Evolutionary conservation across 2,329 filamentous ascomycete genomes (phyloP).

Genomic region (Aspergillus hiratsukae): DNA sequence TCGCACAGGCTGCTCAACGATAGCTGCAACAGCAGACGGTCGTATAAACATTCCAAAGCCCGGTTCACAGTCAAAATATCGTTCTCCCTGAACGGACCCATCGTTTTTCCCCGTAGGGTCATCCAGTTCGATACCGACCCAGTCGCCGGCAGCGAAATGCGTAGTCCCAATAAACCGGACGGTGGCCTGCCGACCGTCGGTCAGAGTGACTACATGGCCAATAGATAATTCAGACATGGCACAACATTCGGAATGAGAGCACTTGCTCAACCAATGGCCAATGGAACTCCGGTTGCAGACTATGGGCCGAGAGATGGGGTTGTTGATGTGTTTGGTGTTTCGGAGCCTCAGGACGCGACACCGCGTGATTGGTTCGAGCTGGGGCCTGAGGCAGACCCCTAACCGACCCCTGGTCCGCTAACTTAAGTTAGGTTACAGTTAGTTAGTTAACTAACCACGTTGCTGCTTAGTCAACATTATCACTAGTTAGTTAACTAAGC

Average conservation of each 20-base stretch:
- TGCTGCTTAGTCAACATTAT: no score
- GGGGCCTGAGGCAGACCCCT: conserved; percentile 11
- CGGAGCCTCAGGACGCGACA: conserved; percentile 15
- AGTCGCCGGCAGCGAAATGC: conserved; percentile 74
- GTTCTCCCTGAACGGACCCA: conserved; percentile 78
- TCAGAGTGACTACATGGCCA: conserved; percentile 74
- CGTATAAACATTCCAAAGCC: conserved; percentile 82
- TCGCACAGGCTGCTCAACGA: conserved; percentile 35
- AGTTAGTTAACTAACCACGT: no score
- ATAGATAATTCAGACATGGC: conserved; percentile 35
- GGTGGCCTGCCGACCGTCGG: conserved; percentile 69
- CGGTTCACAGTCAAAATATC: conserved; percentile 77
- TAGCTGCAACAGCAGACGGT: conserved; percentile 60
- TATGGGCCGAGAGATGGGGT: conserved; percentile 3
- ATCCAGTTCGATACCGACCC: conserved; percentile 85
- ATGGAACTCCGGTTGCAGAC: neutral
- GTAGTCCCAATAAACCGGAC: conserved; percentile 80
- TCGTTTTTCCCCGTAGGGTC: conserved; percentile 86
- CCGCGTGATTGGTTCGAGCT: neutral
- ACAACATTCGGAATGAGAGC: conserved; percentile 8
- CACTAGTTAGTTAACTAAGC: no score
- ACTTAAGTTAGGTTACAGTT: no score
- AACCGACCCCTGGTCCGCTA: no score
- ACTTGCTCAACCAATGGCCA: conserved; percentile 8
- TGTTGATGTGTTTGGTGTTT: conserved; percentile 15